phyloP scores from a whole-genome alignment of 768 basidiomycete species.

The Cytidiella melzeri region DNA sequence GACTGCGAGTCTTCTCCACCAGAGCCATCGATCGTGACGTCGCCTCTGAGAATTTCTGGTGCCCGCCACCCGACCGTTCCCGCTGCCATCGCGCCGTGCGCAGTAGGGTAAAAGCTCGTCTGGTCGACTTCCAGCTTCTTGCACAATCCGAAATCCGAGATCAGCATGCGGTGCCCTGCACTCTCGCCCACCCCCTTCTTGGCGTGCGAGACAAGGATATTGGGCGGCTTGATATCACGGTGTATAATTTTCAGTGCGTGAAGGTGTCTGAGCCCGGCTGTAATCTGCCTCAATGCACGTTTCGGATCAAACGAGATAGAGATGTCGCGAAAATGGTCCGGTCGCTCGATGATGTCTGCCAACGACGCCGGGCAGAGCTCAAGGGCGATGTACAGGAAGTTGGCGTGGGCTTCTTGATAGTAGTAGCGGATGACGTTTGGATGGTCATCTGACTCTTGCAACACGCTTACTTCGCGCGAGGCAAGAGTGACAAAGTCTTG shows the following conservation, averaged over 20 bases:
- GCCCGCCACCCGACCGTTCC: conserved; percentile 98
- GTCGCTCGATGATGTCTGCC: conserved; percentile 79
- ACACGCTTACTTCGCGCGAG: conserved; percentile 84
- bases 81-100: conserved; percentile 81
- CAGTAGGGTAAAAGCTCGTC: conserved; percentile 92
- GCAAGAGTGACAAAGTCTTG: conserved; percentile 95
- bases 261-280: conserved; percentile 82
- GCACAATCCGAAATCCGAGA: conserved; percentile 96
- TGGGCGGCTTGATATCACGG: conserved; percentile 97
- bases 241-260: conserved; percentile 96
- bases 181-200: conserved; percentile 45
- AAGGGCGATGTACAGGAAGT: conserved; percentile 96
- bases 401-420: conserved; percentile 89
- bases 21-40: conserved; percentile 85
- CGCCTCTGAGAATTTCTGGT: conserved; percentile 90
- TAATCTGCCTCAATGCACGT: conserved; percentile 80
- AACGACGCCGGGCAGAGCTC: conserved; percentile 91
- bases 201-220: conserved; percentile 80
- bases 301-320: conserved; percentile 78
- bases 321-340: conserved; percentile 75
- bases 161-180: conserved; percentile 71
- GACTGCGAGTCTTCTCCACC: conserved; percentile 57
- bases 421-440: conserved; percentile 98
- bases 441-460: conserved; percentile 97
- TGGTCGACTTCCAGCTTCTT: conserved; percentile 94